Conservation (phyloP, 257 asterid species). For the Craterostigma plantagineum region DNA sequence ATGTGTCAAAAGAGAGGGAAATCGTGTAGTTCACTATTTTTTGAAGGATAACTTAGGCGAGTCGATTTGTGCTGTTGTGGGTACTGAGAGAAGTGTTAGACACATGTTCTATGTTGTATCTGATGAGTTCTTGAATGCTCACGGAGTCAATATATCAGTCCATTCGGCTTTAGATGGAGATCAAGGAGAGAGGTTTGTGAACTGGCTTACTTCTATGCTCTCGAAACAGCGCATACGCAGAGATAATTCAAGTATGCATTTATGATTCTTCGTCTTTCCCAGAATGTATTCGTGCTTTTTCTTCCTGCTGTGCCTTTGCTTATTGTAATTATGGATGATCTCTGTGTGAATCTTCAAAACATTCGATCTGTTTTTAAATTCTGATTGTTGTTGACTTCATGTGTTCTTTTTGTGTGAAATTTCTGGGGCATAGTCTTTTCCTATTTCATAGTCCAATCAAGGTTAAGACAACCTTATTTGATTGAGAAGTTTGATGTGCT, state of each 20-base stretch:
- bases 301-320: neutral
- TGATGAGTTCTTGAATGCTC: slow-evolving; percentile 68
- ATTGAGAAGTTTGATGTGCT: no score
- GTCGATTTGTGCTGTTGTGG: slow-evolving; percentile 80
- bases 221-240: slow-evolving; percentile 63
- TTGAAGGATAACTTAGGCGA: slow-evolving; percentile 79
- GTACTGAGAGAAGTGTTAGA: slow-evolving; percentile 95
- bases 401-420: no score
- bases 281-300: slow-evolving; percentile 7
- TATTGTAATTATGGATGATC: no score
- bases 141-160: slow-evolving; percentile 48
- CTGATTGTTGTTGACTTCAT: no score
- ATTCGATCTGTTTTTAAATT: no score
- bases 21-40: slow-evolving; percentile 84
- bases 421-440: no score
- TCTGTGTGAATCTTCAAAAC: no score
- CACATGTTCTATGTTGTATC: slow-evolving; percentile 97
- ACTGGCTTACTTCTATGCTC: slow-evolving; percentile 93
- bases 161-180: slow-evolving; percentile 84
- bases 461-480: no score
- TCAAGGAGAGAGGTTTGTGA: slow-evolving; percentile 97
- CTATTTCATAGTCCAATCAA: no score
- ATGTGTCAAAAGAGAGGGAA: slow-evolving; percentile 81
- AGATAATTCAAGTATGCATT: slow-evolving; percentile 41
- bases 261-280: slow-evolving; percentile 3